These are phyloP conservation scores for Alliaria petiolata DNA, from an alignment of 345 rosid species.

Conservation along the genomic window DNA sequence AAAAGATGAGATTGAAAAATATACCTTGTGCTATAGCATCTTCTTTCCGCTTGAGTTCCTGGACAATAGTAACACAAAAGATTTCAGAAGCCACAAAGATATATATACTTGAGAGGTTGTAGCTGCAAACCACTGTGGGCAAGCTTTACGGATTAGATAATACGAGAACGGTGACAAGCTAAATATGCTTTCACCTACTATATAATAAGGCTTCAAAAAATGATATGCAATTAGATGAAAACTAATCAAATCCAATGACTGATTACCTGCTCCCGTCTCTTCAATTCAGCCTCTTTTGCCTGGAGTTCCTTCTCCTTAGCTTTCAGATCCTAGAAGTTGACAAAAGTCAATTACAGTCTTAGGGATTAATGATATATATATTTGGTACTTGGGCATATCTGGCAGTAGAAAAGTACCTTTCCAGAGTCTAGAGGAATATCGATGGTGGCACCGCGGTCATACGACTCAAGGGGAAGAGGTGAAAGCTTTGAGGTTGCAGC, in stretches of 20 bases:
- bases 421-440: constrained; percentile 81
- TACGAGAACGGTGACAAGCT: not conserved
- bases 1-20: not conserved
- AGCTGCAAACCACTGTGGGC: too few species aligned
- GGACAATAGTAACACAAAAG: constrained; percentile 17
- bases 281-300: constrained; percentile 87
- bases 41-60: constrained; percentile 89
- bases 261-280: constrained; percentile 76
- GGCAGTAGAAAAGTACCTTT: constrained; percentile 71
- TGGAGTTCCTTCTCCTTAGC: constrained; percentile 92
- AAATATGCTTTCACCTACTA: constrained; percentile 4
- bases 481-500: constrained; percentile 74
- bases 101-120: not conserved
- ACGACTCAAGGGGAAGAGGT: constrained; percentile 87
- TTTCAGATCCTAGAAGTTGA: constrained; percentile 57
- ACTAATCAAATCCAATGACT: not conserved
- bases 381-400: not conserved
- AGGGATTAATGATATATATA: constrained; percentile 1
- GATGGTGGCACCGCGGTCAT: constrained; percentile 79
- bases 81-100: not conserved
- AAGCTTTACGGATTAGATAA: too few species aligned
- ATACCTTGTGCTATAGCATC: constrained; percentile 74
- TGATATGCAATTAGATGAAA: not conserved
- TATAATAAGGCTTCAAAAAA: too few species aligned
- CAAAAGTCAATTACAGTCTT: not conserved